Evolutionary conservation across 176 grass and related monocot species (phyloP).

Genomic region (Hordeum vulgare): MorexV3_pseudomolecules_assembly NC_058518.1:395273177-395273676

Average conservation of each 20-base stretch:
- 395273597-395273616: background rate
- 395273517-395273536: background rate
- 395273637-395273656: background rate
- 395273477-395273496: conserved; percentile 36
- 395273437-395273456: conserved; percentile 62
- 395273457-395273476: conserved; percentile 95
- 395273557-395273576: background rate
- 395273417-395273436: conserved; percentile 56
- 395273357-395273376: conserved; percentile 73
- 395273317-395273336: conserved; percentile 77
- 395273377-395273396: conserved; percentile 90
- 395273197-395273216: background rate
- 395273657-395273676: background rate
- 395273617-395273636: background rate
- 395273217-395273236: conserved; percentile 1
- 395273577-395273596: background rate
- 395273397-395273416: conserved; percentile 46
- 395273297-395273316: conserved; percentile 2
- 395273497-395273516: background rate
- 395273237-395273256: background rate
- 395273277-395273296: background rate
- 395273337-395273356: conserved; percentile 61
- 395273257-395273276: background rate
- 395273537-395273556: background rate
- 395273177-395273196: too few species aligned